Base-by-base conservation (phyloP, 1,284 basidiomycete species). In the Macrocybe sp. region DNA sequence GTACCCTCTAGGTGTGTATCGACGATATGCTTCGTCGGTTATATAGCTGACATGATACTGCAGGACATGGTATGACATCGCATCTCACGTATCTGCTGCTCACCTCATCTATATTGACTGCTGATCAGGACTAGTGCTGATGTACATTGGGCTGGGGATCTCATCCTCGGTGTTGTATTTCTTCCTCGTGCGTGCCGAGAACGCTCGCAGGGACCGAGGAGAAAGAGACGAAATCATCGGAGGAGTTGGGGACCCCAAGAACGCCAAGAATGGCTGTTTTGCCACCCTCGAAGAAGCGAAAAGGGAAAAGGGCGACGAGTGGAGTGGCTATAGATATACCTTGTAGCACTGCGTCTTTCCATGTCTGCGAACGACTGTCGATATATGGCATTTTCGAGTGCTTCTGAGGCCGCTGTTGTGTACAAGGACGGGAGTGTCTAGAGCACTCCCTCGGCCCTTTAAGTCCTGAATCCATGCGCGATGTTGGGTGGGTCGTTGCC, bases 161-260 rank as follows among this genome's bases (percentile, higher is more conserved):
- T 57, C 83, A 32, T 66, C 72, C 49, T 78, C 82, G 14, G 49
- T 70, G 7, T 46, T 60, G 7, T 74, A 76, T 63, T 65, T 74
- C 44, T 55, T 76, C 55, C 58, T 76, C 31, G 65, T 89, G 40
- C 73, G 68, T 36, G 63, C 66, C 22, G 85, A 89, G 60, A 90
- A 90, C 53, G 72, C 69, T 2, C 67, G 68, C 37, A 73, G 84
- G 7, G 81, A 81, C 4, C 68, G 76, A 10, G 86, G 86, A 4
- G 78, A 81, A 52, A 72, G 82, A 8, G 76, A 85, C 55, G 86
- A 90, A 54, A 70, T 81, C 41, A 87, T 91, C 52, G 74, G 74
- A 14, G 74, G 74, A 32, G 62, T 63, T 55, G 51, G 42, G 9
- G 62, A 60, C 1, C 63, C 58, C 1, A 60, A 58, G 6, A 52